phyloP scores from a whole-genome alignment of 176 grass and related monocot species.

The Hyparrhenia diplandra region DNA sequence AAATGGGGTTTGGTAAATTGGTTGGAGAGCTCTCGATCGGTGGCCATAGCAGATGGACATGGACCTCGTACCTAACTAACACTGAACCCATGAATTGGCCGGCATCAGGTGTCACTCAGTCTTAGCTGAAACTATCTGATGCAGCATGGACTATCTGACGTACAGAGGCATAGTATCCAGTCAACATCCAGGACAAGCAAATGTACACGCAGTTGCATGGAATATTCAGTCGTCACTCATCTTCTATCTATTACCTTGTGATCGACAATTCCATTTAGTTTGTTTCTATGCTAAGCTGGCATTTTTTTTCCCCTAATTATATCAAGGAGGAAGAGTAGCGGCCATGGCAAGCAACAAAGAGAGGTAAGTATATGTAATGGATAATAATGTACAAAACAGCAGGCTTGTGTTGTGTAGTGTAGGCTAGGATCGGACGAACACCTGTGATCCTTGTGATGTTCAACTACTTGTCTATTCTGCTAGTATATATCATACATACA shows the following conservation, averaged over 20 bases:
- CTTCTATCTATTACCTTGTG: not conserved
- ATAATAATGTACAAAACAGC: not conserved
- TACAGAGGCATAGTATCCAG: not conserved
- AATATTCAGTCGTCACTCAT: not conserved
- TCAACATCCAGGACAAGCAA: not conserved
- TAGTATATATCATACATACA: not conserved
- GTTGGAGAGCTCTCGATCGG: not conserved
- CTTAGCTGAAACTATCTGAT: no score
- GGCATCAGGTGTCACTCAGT: not conserved
- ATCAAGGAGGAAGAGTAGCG: conserved; percentile 7
- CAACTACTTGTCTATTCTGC: not conserved
- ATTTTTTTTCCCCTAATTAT: not conserved
- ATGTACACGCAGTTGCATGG: conserved; percentile 5
- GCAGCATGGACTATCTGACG: no score
- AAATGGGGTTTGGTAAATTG: conserved; percentile 19
- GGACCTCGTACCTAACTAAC: conserved; percentile 31
- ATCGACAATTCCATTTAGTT: not conserved
- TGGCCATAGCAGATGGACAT: conserved; percentile 1
- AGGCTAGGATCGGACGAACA: not conserved
- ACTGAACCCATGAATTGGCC: not conserved
- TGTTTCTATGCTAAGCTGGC: not conserved
- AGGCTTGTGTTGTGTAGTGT: not conserved
- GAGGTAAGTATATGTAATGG: not conserved
- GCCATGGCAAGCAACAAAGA: conserved; percentile 23
- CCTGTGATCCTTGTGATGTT: not conserved